Percentiles rank a stretch among this genome's conserved stretches.
Conservation (phyloP, 495 filamentous ascomycete species). For the Tuber melanosporum region DNA sequence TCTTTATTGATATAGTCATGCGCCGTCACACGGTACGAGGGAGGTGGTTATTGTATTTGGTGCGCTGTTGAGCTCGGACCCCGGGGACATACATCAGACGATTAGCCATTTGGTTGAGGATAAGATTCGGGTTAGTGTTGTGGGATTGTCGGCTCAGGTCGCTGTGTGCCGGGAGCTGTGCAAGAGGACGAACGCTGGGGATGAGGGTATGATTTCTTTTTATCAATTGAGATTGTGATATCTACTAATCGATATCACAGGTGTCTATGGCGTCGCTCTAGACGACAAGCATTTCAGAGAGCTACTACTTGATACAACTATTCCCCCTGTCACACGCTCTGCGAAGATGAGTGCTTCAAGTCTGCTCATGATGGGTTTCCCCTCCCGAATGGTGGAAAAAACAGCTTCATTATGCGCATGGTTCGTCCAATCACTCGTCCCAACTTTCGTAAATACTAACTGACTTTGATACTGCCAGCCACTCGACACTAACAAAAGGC, state of each 20-base stretch:
- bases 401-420: constrained; percentile 67
- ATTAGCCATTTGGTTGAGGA: constrained; percentile 68
- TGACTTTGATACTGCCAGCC: constrained; percentile 42
- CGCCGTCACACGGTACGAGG: constrained; percentile 84
- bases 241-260: constrained; percentile 10
- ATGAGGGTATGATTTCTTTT: constrained; percentile 48
- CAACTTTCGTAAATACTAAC: not conserved
- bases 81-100: constrained; percentile 90
- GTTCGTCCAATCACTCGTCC: constrained; percentile 22
- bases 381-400: constrained; percentile 75
- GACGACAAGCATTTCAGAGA: constrained; percentile 86
- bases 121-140: constrained; percentile 75
- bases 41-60: constrained; percentile 90
- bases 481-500: constrained; percentile 73
- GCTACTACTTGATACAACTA: constrained; percentile 79
- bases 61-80: constrained; percentile 80
- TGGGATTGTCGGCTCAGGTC: constrained; percentile 85
- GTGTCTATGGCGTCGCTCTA: constrained; percentile 70
- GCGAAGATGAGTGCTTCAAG: constrained; percentile 63
- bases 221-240: not conserved
- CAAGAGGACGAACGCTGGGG: constrained; percentile 70
- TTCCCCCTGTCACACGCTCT: constrained; percentile 71
- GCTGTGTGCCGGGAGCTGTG: constrained; percentile 90
- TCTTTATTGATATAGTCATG: constrained; percentile 53
- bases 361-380: constrained; percentile 96